A percentile compares a stretch with the other conserved stretches of the same genome.
Evolutionary conservation across 2,329 filamentous ascomycete species (phyloP).

Genomic region (Scytalidium sp.): DNA sequence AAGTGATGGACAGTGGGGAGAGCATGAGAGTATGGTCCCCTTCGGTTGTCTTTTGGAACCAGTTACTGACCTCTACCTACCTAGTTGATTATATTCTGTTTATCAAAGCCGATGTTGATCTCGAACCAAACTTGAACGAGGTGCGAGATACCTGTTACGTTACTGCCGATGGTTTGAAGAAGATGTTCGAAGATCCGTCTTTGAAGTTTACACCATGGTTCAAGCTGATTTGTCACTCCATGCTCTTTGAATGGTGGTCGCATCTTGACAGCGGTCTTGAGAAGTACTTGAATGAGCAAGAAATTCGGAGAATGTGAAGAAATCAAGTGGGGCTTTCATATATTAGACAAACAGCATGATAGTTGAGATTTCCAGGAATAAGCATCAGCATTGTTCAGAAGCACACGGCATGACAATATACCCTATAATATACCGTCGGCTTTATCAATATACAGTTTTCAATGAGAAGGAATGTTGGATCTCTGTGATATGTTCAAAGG

Average conservation of each 20-base stretch:
- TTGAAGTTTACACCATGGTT: slow-evolving; percentile 98
- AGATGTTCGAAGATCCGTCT: slow-evolving; percentile 76
- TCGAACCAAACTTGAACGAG: slow-evolving; percentile 83
- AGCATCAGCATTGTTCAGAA: neutral
- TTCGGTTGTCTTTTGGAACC: neutral
- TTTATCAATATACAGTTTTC: neutral
- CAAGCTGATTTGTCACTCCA: slow-evolving; percentile 95
- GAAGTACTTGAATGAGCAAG: slow-evolving; percentile 79
- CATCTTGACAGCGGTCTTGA: slow-evolving; percentile 78
- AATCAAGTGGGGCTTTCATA: neutral
- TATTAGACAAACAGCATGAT: neutral
- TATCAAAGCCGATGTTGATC: slow-evolving; percentile 88
- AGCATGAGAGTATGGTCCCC: slow-evolving; percentile 88
- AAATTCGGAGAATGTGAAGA: slow-evolving; percentile 77
- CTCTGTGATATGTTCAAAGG: no score
- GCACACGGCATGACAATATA: neutral
- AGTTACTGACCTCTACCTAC: slow-evolving; percentile 7
- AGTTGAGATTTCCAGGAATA: neutral
- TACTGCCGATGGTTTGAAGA: slow-evolving; percentile 74
- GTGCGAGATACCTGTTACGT: slow-evolving; percentile 84
- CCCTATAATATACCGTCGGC: neutral
- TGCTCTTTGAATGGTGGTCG: slow-evolving; percentile 98
- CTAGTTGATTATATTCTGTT: slow-evolving; percentile 98
- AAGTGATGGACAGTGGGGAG: slow-evolving; percentile 96
- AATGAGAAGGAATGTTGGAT: no score